Evolutionary conservation across 2,329 filamentous ascomycete genomes (phyloP).

Genomic region (Colletotrichum plurivorum): DNA sequence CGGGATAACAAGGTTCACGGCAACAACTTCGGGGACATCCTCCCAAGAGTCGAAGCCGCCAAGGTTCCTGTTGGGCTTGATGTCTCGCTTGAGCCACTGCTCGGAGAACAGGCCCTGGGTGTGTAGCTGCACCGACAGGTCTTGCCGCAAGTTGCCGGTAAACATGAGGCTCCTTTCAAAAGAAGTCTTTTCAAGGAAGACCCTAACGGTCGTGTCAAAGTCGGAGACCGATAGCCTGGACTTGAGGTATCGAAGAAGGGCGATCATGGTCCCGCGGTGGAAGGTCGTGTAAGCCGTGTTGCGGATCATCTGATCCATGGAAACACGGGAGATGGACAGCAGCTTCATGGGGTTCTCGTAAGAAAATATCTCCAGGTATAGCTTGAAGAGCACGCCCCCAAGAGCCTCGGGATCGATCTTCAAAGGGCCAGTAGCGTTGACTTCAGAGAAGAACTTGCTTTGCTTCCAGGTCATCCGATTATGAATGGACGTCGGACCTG

Average conservation of each 20-base stretch:
- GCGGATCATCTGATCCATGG: constrained; percentile 21
- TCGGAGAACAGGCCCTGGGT: constrained; percentile 51
- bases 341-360: constrained; percentile 51
- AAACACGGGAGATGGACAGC: constrained; percentile 27
- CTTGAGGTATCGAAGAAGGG: constrained; percentile 55
- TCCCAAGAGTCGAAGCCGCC: constrained; percentile 55
- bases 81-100: constrained; percentile 46
- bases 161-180: constrained; percentile 49
- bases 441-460: constrained; percentile 48
- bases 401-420: constrained; percentile 55
- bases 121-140: constrained; percentile 54
- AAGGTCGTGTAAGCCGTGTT: constrained; percentile 47
- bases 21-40: constrained; percentile 52
- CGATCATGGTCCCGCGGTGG: constrained; percentile 56
- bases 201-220: constrained; percentile 48
- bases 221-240: constrained; percentile 50
- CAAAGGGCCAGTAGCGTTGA: constrained; percentile 44
- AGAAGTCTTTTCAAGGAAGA: constrained; percentile 48
- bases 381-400: constrained; percentile 53
- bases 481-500: constrained; percentile 42
- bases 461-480: constrained; percentile 55
- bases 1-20: constrained; percentile 55
- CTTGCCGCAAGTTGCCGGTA: constrained; percentile 51
- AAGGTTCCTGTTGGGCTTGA: constrained; percentile 39
- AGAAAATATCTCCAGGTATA: constrained; percentile 63